Evolutionary conservation across 164 flowering plant species (phyloP), one percentile per base, ranked within the genome.

Genomic region (Aristolochia californica): DNA sequence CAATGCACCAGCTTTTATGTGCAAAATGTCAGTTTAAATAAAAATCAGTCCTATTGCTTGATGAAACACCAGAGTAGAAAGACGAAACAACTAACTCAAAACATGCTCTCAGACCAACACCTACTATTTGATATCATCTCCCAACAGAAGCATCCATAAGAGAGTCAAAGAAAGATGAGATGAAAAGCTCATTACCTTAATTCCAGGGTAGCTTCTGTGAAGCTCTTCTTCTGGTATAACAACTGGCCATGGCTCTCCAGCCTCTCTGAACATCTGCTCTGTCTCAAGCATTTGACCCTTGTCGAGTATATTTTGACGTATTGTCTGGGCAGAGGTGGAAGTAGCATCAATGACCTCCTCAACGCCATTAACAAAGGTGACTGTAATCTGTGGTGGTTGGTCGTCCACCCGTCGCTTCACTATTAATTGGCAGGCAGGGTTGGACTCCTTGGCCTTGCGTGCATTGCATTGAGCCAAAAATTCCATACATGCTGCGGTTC

Each of bases 381-480:
- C 94, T 13, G 78, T 65, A 72, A 91, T 91, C 77, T 82, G 77
- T 0, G 98, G 96, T 5, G 96, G 90, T 30, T 79, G 80, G 64
- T 83, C 91, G 59, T 88, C 98, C 17, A 93, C 84, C 13, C 93
- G 82, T 38, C 95, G 85, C 78, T 86, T 91, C 58, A 91, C 98
- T 21, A 61, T 25, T 5, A 91, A 34, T 65, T 82, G 85, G 60
- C 98, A 88, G 0, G 76, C 68, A 0, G 98, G 94, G 68, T 87
- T 93, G 20, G 98, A 93, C 53, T 93, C 98, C 64, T 78, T 85
- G 13, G 98, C 95, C 60, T 87, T 85, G 55, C 82, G 79, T 1
- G 95, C 85, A 43, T 85, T 87, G 84, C 95, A 89, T 62, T 88
- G 96, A 2, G 98, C 95, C 53, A 93, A 61, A 63, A 93, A 89